These are phyloP conservation scores for Pontederia crassipes DNA, from an alignment of 176 grass and related monocot species.

Conservation along the genomic window DNA sequence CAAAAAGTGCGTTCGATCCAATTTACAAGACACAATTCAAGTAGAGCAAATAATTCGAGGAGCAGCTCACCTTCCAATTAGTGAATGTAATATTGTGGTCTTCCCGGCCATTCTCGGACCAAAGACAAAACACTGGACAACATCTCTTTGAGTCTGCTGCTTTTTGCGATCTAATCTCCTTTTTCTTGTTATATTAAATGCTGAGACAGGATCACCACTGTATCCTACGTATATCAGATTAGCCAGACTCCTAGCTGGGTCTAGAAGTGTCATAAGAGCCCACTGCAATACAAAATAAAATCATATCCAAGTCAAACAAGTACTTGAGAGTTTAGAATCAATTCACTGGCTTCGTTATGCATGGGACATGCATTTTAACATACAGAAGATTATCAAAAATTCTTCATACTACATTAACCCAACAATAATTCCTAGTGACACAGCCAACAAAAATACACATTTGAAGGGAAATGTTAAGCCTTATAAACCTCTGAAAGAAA, in stretches of 20 bases:
- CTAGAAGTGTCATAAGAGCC: slow-evolving; percentile 92
- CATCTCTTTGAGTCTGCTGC: slow-evolving; percentile 59
- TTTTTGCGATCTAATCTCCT: slow-evolving; percentile 87
- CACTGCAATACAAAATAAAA: slow-evolving; percentile 42
- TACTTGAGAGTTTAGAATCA: neutral
- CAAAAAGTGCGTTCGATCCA: neutral
- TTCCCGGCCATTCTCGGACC: slow-evolving; percentile 84
- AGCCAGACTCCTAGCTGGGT: slow-evolving; percentile 66
- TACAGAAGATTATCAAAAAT: too few species aligned
- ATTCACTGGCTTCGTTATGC: neutral
- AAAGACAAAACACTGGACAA: slow-evolving; percentile 88
- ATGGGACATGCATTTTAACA: too few species aligned
- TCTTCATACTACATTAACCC: too few species aligned
- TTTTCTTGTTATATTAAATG: slow-evolving; percentile 85
- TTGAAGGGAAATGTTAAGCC: neutral
- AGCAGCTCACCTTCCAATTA: slow-evolving; percentile 64
- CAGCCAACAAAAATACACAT: slow-evolving; percentile 4
- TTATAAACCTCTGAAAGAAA: slow-evolving; percentile 77
- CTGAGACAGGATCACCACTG: slow-evolving; percentile 48
- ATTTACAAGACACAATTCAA: neutral
- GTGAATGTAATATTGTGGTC: slow-evolving; percentile 67
- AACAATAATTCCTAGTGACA: neutral
- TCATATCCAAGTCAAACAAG: neutral
- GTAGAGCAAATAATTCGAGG: neutral
- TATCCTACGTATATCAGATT: slow-evolving; percentile 95